Evolutionary conservation across 2,329 filamentous ascomycete species (phyloP).

Genomic region (Microdochium bolleyi): DNA sequence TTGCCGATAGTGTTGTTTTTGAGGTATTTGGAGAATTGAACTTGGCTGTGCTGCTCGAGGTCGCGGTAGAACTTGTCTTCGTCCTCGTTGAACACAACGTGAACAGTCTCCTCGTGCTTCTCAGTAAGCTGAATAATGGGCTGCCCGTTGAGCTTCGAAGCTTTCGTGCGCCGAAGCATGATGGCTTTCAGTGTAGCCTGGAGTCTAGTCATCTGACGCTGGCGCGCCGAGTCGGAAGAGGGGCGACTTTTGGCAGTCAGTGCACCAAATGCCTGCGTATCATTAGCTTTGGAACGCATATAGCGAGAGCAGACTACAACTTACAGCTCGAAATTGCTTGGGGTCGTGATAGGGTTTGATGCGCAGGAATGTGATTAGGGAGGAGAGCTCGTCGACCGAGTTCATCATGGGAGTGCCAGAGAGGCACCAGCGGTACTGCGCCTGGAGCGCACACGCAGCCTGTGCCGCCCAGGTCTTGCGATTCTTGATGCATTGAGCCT

Average conservation of each 20-base stretch:
- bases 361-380: slow-evolving; percentile 66
- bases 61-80: slow-evolving; percentile 57
- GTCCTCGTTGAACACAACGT: slow-evolving; percentile 59
- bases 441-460: slow-evolving; percentile 49
- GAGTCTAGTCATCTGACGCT: slow-evolving; percentile 60
- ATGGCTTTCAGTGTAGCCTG: slow-evolving; percentile 72
- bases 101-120: slow-evolving; percentile 52
- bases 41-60: slow-evolving; percentile 57
- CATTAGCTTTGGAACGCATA: slow-evolving; percentile 7
- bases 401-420: slow-evolving; percentile 91
- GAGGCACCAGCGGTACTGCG: slow-evolving; percentile 63
- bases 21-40: slow-evolving; percentile 72
- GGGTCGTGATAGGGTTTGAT: slow-evolving; percentile 67
- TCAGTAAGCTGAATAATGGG: slow-evolving; percentile 64
- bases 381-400: slow-evolving; percentile 66
- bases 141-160: slow-evolving; percentile 69
- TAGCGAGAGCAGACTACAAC: slow-evolving; percentile 9
- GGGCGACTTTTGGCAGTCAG: slow-evolving; percentile 12
- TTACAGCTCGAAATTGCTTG: slow-evolving; percentile 51
- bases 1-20: slow-evolving; percentile 58
- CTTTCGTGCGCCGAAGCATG: slow-evolving; percentile 76
- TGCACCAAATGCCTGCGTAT: slow-evolving; percentile 29
- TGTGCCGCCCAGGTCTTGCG: slow-evolving; percentile 51
- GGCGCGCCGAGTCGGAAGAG: slow-evolving; percentile 37
- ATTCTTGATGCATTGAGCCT: slow-evolving; percentile 79